A percentile compares a stretch with the other conserved stretches of the same genome.
phyloP scores from a whole-genome alignment of 2,329 filamentous ascomycete species.

The Sporothrix sp. region DNA sequence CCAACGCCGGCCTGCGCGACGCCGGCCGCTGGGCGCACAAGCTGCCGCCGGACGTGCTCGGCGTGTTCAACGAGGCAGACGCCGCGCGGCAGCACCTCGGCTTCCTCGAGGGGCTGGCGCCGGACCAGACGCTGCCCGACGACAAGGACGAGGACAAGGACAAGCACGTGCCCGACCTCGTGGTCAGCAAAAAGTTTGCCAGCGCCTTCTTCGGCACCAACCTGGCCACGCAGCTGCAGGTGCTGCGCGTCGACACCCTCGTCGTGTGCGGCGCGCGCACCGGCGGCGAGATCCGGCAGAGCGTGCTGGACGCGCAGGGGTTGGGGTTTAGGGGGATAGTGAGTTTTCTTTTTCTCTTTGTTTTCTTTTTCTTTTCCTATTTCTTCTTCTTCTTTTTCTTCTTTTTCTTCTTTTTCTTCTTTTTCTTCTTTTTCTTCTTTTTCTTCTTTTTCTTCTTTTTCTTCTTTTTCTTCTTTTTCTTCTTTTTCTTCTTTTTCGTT shows the following conservation, averaged over 20 bases:
- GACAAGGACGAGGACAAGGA: constrained; percentile 30
- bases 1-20: constrained; percentile 33
- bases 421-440: background rate
- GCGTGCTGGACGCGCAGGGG: constrained; percentile 35
- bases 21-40: constrained; percentile 32
- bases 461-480: no score
- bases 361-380: no score
- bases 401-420: background rate
- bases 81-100: constrained; percentile 28
- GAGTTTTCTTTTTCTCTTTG: constrained; percentile 11
- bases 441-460: no score
- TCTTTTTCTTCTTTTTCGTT: no score
- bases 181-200: constrained; percentile 34
- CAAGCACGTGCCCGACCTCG: constrained; percentile 25
- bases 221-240: constrained; percentile 30
- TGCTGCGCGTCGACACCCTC: constrained; percentile 32
- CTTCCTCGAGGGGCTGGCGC: constrained; percentile 26
- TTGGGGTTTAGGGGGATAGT: constrained; percentile 36
- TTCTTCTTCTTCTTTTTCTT: no score
- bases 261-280: constrained; percentile 40
- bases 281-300: constrained; percentile 36
- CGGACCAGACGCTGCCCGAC: constrained; percentile 18
- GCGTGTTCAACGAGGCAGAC: constrained; percentile 1
- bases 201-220: constrained; percentile 38
- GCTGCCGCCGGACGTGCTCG: constrained; percentile 20